Percentiles rank a stretch among this genome's conserved stretches.
phyloP scores from a whole-genome alignment of 306 rosid species.

The Ziziphus jujuba region DNA sequence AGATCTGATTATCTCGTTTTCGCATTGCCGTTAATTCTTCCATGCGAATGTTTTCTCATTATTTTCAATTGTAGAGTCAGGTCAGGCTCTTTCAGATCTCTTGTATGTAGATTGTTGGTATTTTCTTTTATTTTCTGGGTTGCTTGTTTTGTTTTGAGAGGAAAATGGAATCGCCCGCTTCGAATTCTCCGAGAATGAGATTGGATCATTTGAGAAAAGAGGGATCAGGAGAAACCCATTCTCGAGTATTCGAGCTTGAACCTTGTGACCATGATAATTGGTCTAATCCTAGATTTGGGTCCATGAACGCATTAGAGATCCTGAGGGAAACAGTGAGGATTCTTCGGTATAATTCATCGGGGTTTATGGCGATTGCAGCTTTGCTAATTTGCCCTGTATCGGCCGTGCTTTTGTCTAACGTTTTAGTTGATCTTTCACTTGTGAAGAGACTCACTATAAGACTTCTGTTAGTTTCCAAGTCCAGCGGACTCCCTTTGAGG shows the following conservation, averaged over 20 bases:
- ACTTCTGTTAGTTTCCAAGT: slow-evolving; percentile 67
- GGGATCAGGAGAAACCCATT: slow-evolving; percentile 50
- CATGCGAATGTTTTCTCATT: slow-evolving; percentile 7
- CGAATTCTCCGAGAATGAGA: slow-evolving; percentile 54
- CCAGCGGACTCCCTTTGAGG: slow-evolving; percentile 84
- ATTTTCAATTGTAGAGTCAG: slow-evolving; percentile 17
- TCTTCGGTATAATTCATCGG: slow-evolving; percentile 76
- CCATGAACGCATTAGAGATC: slow-evolving; percentile 92
- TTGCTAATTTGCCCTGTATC: slow-evolving; percentile 81
- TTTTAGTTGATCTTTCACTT: slow-evolving; percentile 59
- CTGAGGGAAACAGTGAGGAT: slow-evolving; percentile 79
- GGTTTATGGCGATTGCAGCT: slow-evolving; percentile 59
- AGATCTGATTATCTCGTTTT: slow-evolving; percentile 27
- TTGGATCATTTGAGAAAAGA: slow-evolving; percentile 51
- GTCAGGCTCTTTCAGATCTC: not conserved
- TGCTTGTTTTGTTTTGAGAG: not conserved
- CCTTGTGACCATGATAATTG: slow-evolving; percentile 30
- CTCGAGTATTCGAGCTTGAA: slow-evolving; percentile 39
- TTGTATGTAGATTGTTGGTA: not conserved
- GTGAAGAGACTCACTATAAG: slow-evolving; percentile 64
- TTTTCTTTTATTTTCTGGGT: too few species aligned
- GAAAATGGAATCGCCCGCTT: slow-evolving; percentile 50
- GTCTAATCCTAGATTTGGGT: slow-evolving; percentile 32
- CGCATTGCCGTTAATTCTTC: slow-evolving; percentile 4
- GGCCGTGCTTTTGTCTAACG: slow-evolving; percentile 69